Conservation (phyloP, 2,329 filamentous ascomycete genomes). For the Neofusicoccum laricinum region DNA sequence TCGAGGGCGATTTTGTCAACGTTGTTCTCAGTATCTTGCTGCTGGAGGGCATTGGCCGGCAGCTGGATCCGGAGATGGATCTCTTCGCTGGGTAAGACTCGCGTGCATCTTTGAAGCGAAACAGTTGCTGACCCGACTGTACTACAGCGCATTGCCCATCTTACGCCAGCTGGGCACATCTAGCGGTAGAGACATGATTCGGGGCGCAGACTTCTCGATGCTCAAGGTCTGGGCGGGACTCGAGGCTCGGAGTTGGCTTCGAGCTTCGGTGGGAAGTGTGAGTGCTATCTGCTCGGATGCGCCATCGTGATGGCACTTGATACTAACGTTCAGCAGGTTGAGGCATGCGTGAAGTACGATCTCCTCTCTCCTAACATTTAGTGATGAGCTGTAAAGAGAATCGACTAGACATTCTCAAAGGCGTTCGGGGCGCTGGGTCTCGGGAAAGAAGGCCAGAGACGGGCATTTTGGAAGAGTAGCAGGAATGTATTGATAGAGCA, state of each 20-base stretch:
- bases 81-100: constrained; percentile 66
- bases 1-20: constrained; percentile 98
- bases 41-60: constrained; percentile 89
- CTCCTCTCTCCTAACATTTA: constrained; percentile 82
- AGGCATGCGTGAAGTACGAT: constrained; percentile 88
- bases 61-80: constrained; percentile 81
- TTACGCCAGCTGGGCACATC: constrained; percentile 81
- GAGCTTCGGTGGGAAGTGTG: constrained; percentile 85
- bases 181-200: constrained; percentile 52
- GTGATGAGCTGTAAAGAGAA: background rate
- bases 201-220: constrained; percentile 60
- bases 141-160: constrained; percentile 76
- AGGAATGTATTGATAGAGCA: background rate
- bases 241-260: constrained; percentile 83
- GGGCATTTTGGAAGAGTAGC: background rate
- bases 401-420: background rate
- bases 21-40: constrained; percentile 93
- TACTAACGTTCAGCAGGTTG: constrained; percentile 55
- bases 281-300: constrained; percentile 34
- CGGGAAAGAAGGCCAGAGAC: background rate
- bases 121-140: background rate
- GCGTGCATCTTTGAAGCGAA: background rate
- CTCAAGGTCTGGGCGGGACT: constrained; percentile 87
- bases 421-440: background rate
- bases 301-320: background rate